A percentile compares a stretch with the other conserved stretches of the same genome.
Evolutionary conservation across 2,329 filamentous ascomycete species (phyloP).

Genomic region (Knufia fluminis): DNA sequence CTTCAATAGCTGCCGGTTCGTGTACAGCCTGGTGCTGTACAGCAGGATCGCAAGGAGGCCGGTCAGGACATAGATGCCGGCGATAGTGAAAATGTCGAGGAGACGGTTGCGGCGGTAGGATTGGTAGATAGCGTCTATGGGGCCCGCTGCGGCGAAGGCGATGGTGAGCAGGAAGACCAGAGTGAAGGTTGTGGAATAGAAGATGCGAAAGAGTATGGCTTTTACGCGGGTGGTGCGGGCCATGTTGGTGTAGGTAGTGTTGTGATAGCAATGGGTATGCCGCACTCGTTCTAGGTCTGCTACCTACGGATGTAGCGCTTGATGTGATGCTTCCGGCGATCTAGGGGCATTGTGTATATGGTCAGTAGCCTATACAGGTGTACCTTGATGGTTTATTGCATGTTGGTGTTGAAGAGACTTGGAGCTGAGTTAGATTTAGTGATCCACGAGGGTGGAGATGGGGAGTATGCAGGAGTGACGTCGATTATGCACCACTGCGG

Average conservation of each 20-base stretch:
- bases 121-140: constrained; percentile 71
- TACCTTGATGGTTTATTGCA: too few relatives aligned
- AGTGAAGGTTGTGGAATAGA: constrained; percentile 72
- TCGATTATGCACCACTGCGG: too few relatives aligned
- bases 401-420: too few relatives aligned
- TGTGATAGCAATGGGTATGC: neutral
- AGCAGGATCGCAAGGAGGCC: constrained; percentile 62
- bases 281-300: too few relatives aligned
- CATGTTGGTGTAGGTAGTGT: neutral
- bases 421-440: too few relatives aligned
- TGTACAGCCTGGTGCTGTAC: constrained; percentile 76
- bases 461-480: too few relatives aligned
- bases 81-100: constrained; percentile 76
- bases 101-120: constrained; percentile 56
- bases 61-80: constrained; percentile 65
- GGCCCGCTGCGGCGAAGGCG: constrained; percentile 67
- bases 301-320: too few relatives aligned
- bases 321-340: constrained; percentile 5
- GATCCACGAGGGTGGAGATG: too few relatives aligned
- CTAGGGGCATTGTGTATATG: constrained; percentile 7
- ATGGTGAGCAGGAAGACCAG: constrained; percentile 65
- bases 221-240: constrained; percentile 6
- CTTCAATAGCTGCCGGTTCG: constrained; percentile 67
- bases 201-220: constrained; percentile 58
- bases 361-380: too few relatives aligned